Base-by-base conservation (phyloP, 2,329 filamentous ascomycete species). In the Sporothrix variecibatus region DNA sequence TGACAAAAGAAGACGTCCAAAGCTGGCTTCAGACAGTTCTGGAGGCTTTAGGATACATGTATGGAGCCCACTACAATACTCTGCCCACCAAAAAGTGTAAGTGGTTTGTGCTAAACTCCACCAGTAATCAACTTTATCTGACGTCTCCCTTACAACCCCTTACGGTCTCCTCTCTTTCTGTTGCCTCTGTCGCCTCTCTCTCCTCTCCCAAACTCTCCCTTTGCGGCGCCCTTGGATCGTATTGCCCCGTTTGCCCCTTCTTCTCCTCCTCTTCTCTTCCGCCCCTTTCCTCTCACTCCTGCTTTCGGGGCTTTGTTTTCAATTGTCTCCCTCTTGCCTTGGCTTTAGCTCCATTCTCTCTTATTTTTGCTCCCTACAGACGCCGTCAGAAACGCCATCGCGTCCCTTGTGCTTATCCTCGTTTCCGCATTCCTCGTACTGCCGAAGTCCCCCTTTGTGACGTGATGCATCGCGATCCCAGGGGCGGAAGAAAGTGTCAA, bases 351-450 rank as follows among this genome's bases (percentile, higher is more conserved):
- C 51, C n/a, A 53, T 53, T 23, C 11, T 49, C 23, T 49, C 17
- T n/a, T 53, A 43, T 26, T 65, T 65, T 23, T 65, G n/a, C 64
- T 67, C 64, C 64, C 64, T 67, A 49, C 64, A n/a, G 40, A 3
- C 64, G 38, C 40, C 40, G 38, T 31, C 40, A 28, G n/a, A 46
- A 15, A 20, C 34, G 12, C 23, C 34, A 65, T 7, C 34, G 3
- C 11, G 2, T n/a, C 64, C 65, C 65, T 53, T n/a, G 40, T 31
- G 64, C 64, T 31, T 68, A 69, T 69, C 65, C 26, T 69, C 65
- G 65, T 53, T 69, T 69, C 65, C 46, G 65, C 65, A 51, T 68
- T 68, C 65, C 65, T 51, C 26, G 2, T 7, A 68, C 65, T 34
- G 26, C 12, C 26, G 46, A 67, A 64, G 23, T 20, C 40, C 20